Evolutionary conservation across 2,329 filamentous ascomycete genomes (phyloP).

Genomic region (Aspergillus sp.): DNA sequence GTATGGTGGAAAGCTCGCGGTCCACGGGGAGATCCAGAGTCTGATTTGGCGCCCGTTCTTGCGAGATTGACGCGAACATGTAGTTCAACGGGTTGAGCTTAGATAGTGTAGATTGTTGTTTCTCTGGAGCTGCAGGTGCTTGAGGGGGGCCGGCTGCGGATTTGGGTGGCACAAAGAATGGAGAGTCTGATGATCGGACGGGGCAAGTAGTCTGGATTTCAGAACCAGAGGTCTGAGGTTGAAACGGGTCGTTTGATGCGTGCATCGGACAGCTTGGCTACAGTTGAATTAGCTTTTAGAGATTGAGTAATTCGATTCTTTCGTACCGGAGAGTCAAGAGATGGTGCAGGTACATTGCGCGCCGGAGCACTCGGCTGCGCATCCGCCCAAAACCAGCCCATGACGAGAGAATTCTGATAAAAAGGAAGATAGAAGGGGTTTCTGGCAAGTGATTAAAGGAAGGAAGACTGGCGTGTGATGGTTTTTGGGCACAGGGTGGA

Average conservation of each 20-base stretch:
- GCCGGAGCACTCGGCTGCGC: conserved; percentile 46
- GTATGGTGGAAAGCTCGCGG: conserved; percentile 86
- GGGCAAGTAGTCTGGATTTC: conserved; percentile 48
- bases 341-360: conserved; percentile 53
- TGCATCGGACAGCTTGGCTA: conserved; percentile 75
- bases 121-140: conserved; percentile 32
- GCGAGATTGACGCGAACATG: conserved; percentile 88
- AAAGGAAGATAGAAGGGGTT: neutral
- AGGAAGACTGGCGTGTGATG: neutral
- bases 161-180: conserved; percentile 48
- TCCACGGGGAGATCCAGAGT: conserved; percentile 73
- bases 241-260: conserved; percentile 46
- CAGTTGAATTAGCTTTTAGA: conserved; percentile 28
- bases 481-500: neutral
- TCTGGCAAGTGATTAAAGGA: neutral
- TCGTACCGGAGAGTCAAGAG: conserved; percentile 58
- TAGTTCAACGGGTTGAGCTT: conserved; percentile 84
- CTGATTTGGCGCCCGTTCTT: conserved; percentile 76
- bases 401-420: conserved; percentile 35
- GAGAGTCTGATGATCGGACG: conserved; percentile 53
- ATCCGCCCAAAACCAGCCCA: conserved; percentile 76
- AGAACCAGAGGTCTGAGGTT: conserved; percentile 31
- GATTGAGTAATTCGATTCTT: neutral
- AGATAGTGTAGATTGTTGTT: conserved; percentile 59
- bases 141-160: conserved; percentile 34